Base-by-base conservation (phyloP, 2,329 filamentous ascomycete species). In the Venturia carpophila region DNA sequence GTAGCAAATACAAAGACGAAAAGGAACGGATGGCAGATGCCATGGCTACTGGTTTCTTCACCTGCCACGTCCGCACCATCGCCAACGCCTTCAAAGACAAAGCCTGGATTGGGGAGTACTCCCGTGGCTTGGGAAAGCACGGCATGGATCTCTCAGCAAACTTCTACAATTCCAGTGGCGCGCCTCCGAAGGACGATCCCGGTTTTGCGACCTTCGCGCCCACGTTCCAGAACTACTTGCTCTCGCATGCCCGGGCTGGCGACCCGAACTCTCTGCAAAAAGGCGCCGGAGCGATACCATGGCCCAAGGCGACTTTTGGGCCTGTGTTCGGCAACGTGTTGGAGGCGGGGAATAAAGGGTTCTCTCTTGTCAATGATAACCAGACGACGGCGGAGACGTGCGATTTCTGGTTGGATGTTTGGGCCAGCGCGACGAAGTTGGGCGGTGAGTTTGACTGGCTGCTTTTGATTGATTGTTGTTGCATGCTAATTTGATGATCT, bases 401-500 rank as follows among this genome's bases (percentile, higher is more conserved):
- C 17, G 63, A 64, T 34, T 64, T 64, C 24, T 64, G 63, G 63
- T 5, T 58, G 15, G 52, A 64, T 47, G 52, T 60, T n/a, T 58
- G 56, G 37, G 63, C 63, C 17, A 52, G 37, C n/a, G 43, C 21
- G 10, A 64, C 63, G 11, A 64, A 63, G 21, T 30, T 43, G n/a
- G 60, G 60, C 24, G 60, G 60, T 42, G n/a, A 61, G 37, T 42
- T 11, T n/a, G 17, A 10, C n/a, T 49, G 10, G 9, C n/a, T 24
- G 9, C 19, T 6, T 21, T 3, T 7, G 11, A 3, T 17, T 39
- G 11, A 7, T 34, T 21, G n/a, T 34, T 19, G 17, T 37, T 10
- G 17, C 27, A n/a, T 37, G 17, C 52, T 34, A 10, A 37, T 34
- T 11, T 37, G 30, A 58, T 39, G 9, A 2, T 58, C 17, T 58